Conservation (phyloP, 306 rosid genomes). For the Fagus crenata region DNA sequence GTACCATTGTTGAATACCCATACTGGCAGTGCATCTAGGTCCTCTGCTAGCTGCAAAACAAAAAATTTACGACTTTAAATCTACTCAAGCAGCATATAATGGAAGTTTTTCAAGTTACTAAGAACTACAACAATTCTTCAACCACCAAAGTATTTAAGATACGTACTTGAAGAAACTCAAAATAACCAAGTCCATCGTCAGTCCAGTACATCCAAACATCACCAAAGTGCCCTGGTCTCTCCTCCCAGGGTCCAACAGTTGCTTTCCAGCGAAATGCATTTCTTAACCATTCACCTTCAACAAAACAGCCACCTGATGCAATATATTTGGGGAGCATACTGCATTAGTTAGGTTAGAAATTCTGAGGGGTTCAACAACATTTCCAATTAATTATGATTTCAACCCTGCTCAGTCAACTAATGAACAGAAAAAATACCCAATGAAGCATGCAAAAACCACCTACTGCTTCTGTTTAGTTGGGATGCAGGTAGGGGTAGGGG, state of each 20-base stretch:
- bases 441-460: not conserved
- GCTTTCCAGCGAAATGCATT: slow-evolving; percentile 98
- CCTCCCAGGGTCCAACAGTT: slow-evolving; percentile 89
- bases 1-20: slow-evolving; percentile 99
- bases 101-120: not conserved
- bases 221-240: slow-evolving; percentile 97
- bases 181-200: slow-evolving; percentile 94
- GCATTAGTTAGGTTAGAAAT: not conserved
- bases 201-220: slow-evolving; percentile 99
- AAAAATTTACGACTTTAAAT: not conserved
- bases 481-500: not conserved
- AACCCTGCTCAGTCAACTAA: not conserved
- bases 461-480: slow-evolving; percentile 4
- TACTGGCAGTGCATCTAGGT: slow-evolving; percentile 70
- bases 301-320: slow-evolving; percentile 83
- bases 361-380: not conserved
- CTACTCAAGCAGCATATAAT: not conserved
- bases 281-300: slow-evolving; percentile 93
- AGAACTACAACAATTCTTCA: not conserved
- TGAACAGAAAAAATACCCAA: not conserved
- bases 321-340: slow-evolving; percentile 1
- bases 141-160: slow-evolving; percentile 7
- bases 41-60: slow-evolving; percentile 77
- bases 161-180: slow-evolving; percentile 88
- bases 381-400: not conserved